These are phyloP conservation scores for Trichoderma harzianum DNA, from an alignment of 2,329 filamentous ascomycete species.

Conservation along the genomic window DNA sequence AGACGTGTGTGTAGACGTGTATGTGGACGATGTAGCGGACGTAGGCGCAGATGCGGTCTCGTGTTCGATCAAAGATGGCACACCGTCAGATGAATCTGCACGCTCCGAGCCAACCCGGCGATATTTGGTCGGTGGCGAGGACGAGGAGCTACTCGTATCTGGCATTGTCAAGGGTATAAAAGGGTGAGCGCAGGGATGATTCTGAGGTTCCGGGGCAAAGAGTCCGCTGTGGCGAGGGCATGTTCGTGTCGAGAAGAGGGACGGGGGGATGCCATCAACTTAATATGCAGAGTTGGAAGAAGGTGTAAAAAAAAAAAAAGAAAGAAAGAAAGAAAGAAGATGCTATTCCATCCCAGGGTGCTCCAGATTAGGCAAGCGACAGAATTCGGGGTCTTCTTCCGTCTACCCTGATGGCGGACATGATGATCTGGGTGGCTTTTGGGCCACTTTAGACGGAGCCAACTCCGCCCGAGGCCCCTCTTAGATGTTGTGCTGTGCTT, in stretches of 20 bases:
- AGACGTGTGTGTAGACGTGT: not conserved
- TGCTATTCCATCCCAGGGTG: not conserved
- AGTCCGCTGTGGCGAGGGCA: not conserved
- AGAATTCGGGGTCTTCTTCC: not conserved
- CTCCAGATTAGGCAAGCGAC: not conserved
- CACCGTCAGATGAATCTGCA: not conserved
- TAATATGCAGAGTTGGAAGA: not conserved
- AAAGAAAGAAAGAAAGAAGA: not conserved
- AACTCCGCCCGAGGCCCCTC: conserved; percentile 4
- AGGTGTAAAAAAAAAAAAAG: not conserved
- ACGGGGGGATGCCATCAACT: not conserved
- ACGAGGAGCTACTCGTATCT: too few relatives aligned
- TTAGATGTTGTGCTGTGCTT: not conserved
- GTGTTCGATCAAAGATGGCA: not conserved
- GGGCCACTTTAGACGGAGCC: not conserved
- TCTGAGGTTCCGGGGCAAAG: not conserved
- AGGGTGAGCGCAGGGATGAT: not conserved
- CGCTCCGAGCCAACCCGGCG: not conserved
- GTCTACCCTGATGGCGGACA: not conserved
- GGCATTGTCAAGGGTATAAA: not conserved
- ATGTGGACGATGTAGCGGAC: not conserved
- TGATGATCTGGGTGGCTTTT: not conserved
- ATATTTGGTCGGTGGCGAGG: not conserved
- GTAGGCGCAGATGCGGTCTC: not conserved
- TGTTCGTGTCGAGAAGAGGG: not conserved